phyloP scores from a whole-genome alignment of 345 rosid genomes.

The Sonneratia caseolaris region DNA sequence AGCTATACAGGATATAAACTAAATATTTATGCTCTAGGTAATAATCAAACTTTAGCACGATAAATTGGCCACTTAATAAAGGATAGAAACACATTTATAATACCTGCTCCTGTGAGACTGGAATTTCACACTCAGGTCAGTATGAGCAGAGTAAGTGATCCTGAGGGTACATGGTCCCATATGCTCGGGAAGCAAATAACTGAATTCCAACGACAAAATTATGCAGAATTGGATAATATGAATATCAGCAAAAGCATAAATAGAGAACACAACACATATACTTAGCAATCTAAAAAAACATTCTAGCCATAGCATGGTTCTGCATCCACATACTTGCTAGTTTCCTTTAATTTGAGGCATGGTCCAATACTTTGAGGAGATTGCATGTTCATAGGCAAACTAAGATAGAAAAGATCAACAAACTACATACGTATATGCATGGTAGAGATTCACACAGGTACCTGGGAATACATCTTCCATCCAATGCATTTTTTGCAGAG shows the following conservation, averaged over 20 bases:
- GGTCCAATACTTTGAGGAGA: slow-evolving; percentile 13
- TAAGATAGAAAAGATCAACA: not conserved
- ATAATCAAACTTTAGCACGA: not conserved
- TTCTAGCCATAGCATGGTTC: not conserved
- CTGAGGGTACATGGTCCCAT: slow-evolving; percentile 68
- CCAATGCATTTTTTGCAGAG: slow-evolving; percentile 72
- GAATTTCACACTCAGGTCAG: slow-evolving; percentile 95
- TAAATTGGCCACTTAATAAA: not conserved
- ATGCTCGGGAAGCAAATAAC: slow-evolving; percentile 80
- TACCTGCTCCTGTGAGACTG: slow-evolving; percentile 99
- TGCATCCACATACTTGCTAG: not conserved
- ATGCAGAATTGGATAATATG: slow-evolving; percentile 10
- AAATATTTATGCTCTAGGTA: not conserved
- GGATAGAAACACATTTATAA: not conserved
- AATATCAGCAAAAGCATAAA: not conserved
- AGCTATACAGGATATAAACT: not conserved
- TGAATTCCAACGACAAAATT: slow-evolving; percentile 21
- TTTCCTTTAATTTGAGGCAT: not conserved
- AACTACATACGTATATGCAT: not conserved
- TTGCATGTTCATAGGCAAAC: not conserved
- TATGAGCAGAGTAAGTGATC: slow-evolving; percentile 97
- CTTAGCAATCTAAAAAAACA: not conserved
- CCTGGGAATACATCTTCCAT: slow-evolving; percentile 99
- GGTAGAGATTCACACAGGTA: slow-evolving; percentile 19
- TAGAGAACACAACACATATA: not conserved